phyloP scores from a whole-genome alignment of 352 stramenopile genomes.

The Pseudoperonospora humuli region DNA sequence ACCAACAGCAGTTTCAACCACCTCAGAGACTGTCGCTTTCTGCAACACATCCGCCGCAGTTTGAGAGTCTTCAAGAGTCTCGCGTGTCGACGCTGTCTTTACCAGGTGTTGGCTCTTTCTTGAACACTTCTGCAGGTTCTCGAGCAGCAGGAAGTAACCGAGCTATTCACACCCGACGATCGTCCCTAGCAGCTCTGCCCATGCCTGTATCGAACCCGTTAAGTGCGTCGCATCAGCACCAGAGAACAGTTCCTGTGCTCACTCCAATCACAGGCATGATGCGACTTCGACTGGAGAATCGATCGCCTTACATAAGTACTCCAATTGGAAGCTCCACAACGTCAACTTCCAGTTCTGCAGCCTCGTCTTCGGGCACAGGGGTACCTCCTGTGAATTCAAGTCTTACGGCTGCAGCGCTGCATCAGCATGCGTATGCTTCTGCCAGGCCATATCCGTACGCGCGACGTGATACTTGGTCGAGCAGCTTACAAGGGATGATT shows the following conservation, averaged over 20 bases:
- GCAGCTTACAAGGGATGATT: conserved; percentile 22
- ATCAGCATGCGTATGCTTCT: conserved; percentile 45
- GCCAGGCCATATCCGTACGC: conserved; percentile 32
- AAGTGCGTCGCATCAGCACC: conserved; percentile 9
- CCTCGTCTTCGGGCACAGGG: conserved; percentile 10
- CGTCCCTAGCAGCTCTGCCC: conserved; percentile 41
- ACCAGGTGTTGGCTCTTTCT: conserved; percentile 30
- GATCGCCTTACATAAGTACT: conserved; percentile 20
- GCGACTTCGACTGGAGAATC: conserved; percentile 52
- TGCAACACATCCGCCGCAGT: conserved; percentile 27
- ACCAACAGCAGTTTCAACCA: conserved; percentile 14
- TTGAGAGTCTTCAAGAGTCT: conserved; percentile 24
- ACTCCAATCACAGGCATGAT: conserved; percentile 73
- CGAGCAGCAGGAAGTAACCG: conserved; percentile 17
- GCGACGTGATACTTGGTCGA: conserved; percentile 32
- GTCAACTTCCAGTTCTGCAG: conserved; percentile 19
- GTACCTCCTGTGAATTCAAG: conserved; percentile 11
- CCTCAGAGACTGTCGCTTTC: conserved; percentile 23
- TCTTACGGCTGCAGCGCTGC: conserved; percentile 27
- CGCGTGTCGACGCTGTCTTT: conserved; percentile 25
- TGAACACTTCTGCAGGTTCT: conserved; percentile 13
- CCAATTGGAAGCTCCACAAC: conserved; percentile 16
- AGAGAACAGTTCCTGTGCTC: conserved; percentile 29
- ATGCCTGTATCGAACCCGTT: conserved; percentile 33
- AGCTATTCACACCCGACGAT: conserved; percentile 32